phyloP scores from a whole-genome alignment of 73 alveolate species.

The Urostyla sp. region DNA sequence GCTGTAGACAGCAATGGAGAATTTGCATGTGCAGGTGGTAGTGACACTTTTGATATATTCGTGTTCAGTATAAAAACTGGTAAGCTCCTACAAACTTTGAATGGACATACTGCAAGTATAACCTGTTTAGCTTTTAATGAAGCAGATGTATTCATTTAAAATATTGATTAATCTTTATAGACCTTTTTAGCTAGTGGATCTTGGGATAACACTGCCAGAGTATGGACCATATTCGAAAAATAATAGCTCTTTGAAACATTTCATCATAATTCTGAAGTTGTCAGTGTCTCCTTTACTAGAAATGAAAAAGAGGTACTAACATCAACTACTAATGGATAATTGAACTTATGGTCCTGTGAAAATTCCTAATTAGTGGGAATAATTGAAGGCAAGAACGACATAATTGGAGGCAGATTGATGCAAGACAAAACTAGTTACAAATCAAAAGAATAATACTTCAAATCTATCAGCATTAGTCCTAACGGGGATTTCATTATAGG shows the following conservation, averaged over 20 bases:
- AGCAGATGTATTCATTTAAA: slow-evolving; percentile 32
- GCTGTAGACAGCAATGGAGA: slow-evolving; percentile 94
- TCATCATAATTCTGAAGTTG: slow-evolving; percentile 70
- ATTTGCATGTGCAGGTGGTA: slow-evolving; percentile 86
- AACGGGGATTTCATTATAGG: slow-evolving; percentile 90
- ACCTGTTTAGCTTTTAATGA: slow-evolving; percentile 78
- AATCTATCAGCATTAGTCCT: slow-evolving; percentile 81
- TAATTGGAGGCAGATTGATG: slow-evolving; percentile 93
- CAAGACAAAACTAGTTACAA: slow-evolving; percentile 85
- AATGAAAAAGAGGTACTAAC: slow-evolving; percentile 90
- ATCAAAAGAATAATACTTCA: slow-evolving; percentile 85
- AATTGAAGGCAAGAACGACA: slow-evolving; percentile 88
- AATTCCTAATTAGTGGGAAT: slow-evolving; percentile 82
- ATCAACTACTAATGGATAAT: slow-evolving; percentile 92
- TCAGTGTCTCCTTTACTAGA: slow-evolving; percentile 69
- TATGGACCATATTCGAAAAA: slow-evolving; percentile 92
- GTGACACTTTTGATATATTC: slow-evolving; percentile 93
- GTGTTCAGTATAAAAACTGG: slow-evolving; percentile 94
- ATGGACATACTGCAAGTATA: slow-evolving; percentile 95
- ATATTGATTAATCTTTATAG: neutral
- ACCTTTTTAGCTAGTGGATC: slow-evolving; percentile 82
- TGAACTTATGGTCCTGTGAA: slow-evolving; percentile 87
- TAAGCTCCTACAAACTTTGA: slow-evolving; percentile 85
- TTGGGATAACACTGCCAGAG: slow-evolving; percentile 95
- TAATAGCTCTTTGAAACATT: slow-evolving; percentile 84